Evolutionary conservation across 2,329 filamentous ascomycete genomes (phyloP), one percentile per base, ranked within the genome.

Genomic region (Xylariaceae sp.): DNA sequence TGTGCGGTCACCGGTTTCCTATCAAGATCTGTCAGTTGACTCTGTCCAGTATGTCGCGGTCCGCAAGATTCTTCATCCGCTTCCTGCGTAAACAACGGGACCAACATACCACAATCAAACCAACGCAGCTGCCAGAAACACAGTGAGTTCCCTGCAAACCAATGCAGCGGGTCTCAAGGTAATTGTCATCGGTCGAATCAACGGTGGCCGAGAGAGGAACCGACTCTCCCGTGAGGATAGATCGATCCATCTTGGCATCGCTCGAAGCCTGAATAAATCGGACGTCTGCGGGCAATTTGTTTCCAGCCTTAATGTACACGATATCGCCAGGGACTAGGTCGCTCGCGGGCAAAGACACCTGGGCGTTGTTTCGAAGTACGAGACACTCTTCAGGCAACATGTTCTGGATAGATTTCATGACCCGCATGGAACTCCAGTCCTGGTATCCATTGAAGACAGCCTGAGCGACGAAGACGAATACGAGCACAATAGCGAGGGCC

Each of bases 91-190:
- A 26, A 34, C 3, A 34, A 7, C 29, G 29, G 21, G 21, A 6
- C 37, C 29, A 15, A 59, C 58, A 36, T 59, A 61, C 58, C 10
- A 92, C 83, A 1, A 89, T 85, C 9, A 91, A 71, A 16, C 85
- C 87, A 13, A 79, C 74, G 48, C 81, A 84, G 19, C 75, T 83
- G 2, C 88, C 88, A 6, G 83, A 84, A 3, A 87, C 82, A 61
- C 87, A 90, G 63, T 91, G 86, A 0, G 88, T 90, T n/a, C 88
- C 87, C 65, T 90, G 87, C 9, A 92, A 76, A 19, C 87, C 87
- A 49, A 92, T 88, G 62, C 84, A 87, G 49, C 81, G 80, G 3
- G 87, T 91, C 66, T 92, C 88, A 29, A 92, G 80, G 63, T 88
- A 89, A 67, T 90, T 90, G 37, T 79, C 74, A 63, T 90, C 86